A percentile compares a stretch with the other conserved stretches of the same genome.
These are phyloP conservation scores for Aspergillus funiculosus DNA, from an alignment of 495 filamentous ascomycete genomes.

Conservation along the genomic window DNA sequence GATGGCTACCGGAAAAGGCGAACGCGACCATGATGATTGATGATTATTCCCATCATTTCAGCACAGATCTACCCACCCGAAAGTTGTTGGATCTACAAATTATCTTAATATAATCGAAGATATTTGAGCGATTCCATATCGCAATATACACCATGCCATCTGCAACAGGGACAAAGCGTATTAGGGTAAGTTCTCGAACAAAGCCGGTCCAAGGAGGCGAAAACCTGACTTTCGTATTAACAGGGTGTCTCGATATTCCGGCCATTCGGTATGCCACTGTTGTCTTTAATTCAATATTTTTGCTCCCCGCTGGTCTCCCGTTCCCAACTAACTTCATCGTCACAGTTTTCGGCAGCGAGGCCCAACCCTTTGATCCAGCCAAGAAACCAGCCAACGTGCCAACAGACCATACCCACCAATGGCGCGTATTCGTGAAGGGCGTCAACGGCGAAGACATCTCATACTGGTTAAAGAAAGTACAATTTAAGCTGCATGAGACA, in stretches of 20 bases:
- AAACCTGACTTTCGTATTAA: slow-evolving; percentile 17
- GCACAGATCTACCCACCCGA: background rate
- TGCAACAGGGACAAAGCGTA: slow-evolving; percentile 50
- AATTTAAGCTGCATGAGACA: slow-evolving; percentile 95
- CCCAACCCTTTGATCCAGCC: slow-evolving; percentile 65
- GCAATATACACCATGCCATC: slow-evolving; percentile 43
- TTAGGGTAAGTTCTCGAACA: slow-evolving; percentile 41
- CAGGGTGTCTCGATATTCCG: slow-evolving; percentile 69
- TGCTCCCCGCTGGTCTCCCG: background rate
- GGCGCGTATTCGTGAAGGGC: slow-evolving; percentile 87
- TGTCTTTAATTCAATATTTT: background rate
- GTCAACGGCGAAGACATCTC: slow-evolving; percentile 81
- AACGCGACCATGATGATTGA: too few species aligned
- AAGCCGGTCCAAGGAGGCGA: background rate
- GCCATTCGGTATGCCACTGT: slow-evolving; percentile 53
- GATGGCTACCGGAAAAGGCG: background rate
- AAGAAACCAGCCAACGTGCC: slow-evolving; percentile 55
- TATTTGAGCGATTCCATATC: background rate
- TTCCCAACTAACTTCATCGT: background rate
- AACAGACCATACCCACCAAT: slow-evolving; percentile 86
- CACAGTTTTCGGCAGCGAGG: slow-evolving; percentile 73
- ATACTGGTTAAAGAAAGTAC: slow-evolving; percentile 93
- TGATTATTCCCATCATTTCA: background rate
- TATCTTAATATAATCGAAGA: background rate
- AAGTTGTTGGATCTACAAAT: background rate